Conservation (phyloP, 257 asterid species). For the Solanum sejunctum region DNA sequence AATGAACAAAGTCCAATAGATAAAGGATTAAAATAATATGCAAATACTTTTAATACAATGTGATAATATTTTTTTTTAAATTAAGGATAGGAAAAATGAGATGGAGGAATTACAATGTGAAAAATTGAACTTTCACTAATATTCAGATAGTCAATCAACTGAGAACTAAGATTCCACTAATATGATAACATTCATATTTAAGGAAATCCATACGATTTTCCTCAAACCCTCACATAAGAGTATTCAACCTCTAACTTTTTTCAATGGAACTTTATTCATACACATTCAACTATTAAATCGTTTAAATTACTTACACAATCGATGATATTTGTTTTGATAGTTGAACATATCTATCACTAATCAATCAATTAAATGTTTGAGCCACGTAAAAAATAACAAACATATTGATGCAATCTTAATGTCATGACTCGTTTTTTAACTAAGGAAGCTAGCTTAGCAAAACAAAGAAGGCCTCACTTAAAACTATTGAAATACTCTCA, state of each 20-base stretch:
- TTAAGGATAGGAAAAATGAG: too few species aligned
- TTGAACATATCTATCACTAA: background rate
- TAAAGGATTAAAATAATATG: background rate
- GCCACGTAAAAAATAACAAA: background rate
- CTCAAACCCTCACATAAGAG: background rate
- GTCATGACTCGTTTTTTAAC: background rate
- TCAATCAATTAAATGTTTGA: background rate
- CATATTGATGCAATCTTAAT: too few species aligned
- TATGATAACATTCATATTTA: background rate
- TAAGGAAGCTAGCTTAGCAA: background rate
- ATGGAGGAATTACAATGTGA: too few species aligned
- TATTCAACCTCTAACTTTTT: background rate
- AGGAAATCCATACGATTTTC: too few species aligned
- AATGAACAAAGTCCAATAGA: background rate
- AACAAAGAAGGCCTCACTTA: too few species aligned
- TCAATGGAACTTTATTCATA: background rate
- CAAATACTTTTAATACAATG: too few species aligned
- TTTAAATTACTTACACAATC: background rate
- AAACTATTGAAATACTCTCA: too few species aligned
- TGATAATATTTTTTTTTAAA: background rate
- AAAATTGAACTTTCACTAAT: accelerated
- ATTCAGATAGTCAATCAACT: too few species aligned
- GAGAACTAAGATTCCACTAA: too few species aligned
- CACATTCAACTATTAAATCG: background rate
- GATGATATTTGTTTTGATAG: background rate